These are phyloP conservation scores for Aspergillus texensis DNA, from an alignment of 2,329 filamentous ascomycete genomes.

Conservation along the genomic window DNA sequence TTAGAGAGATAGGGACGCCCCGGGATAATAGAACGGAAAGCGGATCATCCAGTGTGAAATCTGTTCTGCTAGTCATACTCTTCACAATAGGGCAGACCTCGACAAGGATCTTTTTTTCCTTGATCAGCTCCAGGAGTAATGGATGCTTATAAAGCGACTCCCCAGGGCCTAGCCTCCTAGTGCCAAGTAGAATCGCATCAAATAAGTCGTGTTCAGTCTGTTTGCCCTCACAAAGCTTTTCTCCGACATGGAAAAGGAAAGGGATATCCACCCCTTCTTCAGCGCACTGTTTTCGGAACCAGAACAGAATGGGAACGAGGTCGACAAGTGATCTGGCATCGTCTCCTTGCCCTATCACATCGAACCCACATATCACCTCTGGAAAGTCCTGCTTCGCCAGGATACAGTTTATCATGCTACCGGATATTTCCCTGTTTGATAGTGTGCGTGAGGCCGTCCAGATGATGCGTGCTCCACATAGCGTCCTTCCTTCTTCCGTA, in stretches of 20 bases:
- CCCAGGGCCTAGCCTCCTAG: conserved; percentile 84
- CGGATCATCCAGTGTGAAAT: conserved; percentile 75
- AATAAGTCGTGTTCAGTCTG: conserved; percentile 82
- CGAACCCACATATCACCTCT: conserved; percentile 80
- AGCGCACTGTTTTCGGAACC: conserved; percentile 85
- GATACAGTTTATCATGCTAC: conserved; percentile 88
- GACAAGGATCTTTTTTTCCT: conserved; percentile 82
- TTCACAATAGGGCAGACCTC: conserved; percentile 92
- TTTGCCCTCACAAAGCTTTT: conserved; percentile 78
- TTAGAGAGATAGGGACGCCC: conserved; percentile 80
- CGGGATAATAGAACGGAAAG: conserved; percentile 82
- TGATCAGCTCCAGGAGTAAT: conserved; percentile 82
- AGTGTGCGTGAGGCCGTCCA: conserved; percentile 75
- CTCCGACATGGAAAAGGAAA: conserved; percentile 95
- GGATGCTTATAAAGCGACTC: conserved; percentile 92
- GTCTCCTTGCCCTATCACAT: conserved; percentile 88
- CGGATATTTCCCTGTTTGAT: conserved; percentile 67
- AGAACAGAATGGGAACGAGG: conserved; percentile 82
- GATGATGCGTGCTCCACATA: conserved; percentile 84
- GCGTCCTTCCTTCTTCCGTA: conserved; percentile 69
- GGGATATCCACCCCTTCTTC: conserved; percentile 79
- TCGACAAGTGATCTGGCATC: conserved; percentile 73
- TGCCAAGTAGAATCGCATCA: conserved; percentile 84
- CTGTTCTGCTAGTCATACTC: conserved; percentile 78
- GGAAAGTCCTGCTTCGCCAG: conserved; percentile 77